Conservation (phyloP, 345 rosid species). For the Arabis hirsuta region DNA sequence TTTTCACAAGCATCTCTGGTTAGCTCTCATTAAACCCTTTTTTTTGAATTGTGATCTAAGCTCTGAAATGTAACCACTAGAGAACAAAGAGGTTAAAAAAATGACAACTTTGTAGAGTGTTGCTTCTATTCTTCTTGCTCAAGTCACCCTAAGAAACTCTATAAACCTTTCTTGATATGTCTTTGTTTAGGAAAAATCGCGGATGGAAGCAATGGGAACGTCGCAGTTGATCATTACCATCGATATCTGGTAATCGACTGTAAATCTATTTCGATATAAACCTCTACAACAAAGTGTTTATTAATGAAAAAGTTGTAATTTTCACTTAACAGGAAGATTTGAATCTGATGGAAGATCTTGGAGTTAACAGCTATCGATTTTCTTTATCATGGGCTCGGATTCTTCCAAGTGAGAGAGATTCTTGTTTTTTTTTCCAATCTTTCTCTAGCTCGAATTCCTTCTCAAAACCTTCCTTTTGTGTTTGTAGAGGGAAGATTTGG, state of each 20-base stretch:
- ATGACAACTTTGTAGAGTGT: not conserved
- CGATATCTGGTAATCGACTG: slow-evolving; percentile 50
- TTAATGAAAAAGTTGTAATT: not conserved
- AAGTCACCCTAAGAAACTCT: slow-evolving; percentile 7
- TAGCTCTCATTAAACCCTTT: slow-evolving; percentile 10
- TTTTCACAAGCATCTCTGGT: slow-evolving; percentile 53
- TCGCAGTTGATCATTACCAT: slow-evolving; percentile 77
- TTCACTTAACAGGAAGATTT: slow-evolving; percentile 39
- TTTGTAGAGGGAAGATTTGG: slow-evolving; percentile 72
- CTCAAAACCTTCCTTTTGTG: not conserved
- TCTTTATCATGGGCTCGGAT: slow-evolving; percentile 83
- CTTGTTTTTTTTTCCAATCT: not conserved
- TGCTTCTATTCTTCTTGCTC: slow-evolving; percentile 19
- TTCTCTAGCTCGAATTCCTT: not conserved
- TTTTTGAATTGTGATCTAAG: not conserved
- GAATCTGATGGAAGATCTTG: slow-evolving; percentile 49
- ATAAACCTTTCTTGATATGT: not conserved
- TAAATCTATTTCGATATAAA: not conserved
- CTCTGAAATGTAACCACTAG: too few species aligned
- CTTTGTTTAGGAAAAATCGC: slow-evolving; percentile 49
- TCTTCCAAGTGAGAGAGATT: slow-evolving; percentile 62
- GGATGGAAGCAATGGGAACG: slow-evolving; percentile 69
- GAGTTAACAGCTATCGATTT: slow-evolving; percentile 72
- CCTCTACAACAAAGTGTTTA: not conserved
- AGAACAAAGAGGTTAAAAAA: not conserved